Evolutionary conservation across 2,329 filamentous ascomycete species (phyloP).

Genomic region (Ophiocordyceps australis): DNA sequence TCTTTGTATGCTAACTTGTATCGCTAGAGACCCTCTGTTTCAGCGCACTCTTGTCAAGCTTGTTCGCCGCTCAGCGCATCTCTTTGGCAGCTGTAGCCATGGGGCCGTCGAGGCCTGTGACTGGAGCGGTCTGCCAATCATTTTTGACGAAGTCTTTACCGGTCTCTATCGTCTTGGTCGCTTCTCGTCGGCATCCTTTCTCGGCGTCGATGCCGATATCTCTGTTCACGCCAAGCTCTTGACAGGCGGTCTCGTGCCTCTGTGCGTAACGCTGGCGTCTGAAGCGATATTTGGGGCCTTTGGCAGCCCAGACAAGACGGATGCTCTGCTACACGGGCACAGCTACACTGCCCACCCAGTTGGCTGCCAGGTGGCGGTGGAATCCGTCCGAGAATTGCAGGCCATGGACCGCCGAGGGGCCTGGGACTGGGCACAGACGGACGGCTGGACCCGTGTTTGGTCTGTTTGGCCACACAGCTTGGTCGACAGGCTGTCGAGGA

Average conservation of each 20-base stretch:
- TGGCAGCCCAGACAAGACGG: constrained; percentile 51
- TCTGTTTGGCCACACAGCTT: constrained; percentile 52
- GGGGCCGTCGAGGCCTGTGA: constrained; percentile 7
- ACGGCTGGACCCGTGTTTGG: constrained; percentile 34
- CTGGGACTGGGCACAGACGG: constrained; percentile 36
- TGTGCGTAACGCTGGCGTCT: constrained; percentile 60
- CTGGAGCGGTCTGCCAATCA: constrained; percentile 61
- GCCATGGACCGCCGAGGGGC: constrained; percentile 33
- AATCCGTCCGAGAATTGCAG: constrained; percentile 41
- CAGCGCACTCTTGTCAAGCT: constrained; percentile 52
- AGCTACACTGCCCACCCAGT: constrained; percentile 76
- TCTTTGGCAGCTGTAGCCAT: constrained; percentile 24
- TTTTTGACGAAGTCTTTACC: constrained; percentile 81
- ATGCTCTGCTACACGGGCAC: constrained; percentile 68
- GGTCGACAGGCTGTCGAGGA: constrained; percentile 35
- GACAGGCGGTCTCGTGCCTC: constrained; percentile 61
- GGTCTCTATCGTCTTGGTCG: constrained; percentile 68
- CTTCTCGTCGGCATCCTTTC: constrained; percentile 51
- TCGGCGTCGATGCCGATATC: constrained; percentile 52
- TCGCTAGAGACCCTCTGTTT: constrained; percentile 55
- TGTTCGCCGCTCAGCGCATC: constrained; percentile 37
- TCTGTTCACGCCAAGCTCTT: constrained; percentile 70
- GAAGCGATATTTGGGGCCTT: constrained; percentile 58
- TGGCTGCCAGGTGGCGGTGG: constrained; percentile 62
- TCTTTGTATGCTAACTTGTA: constrained; percentile 3